Conservation (phyloP, 768 basidiomycete species). For the Mycena galopus region DNA sequence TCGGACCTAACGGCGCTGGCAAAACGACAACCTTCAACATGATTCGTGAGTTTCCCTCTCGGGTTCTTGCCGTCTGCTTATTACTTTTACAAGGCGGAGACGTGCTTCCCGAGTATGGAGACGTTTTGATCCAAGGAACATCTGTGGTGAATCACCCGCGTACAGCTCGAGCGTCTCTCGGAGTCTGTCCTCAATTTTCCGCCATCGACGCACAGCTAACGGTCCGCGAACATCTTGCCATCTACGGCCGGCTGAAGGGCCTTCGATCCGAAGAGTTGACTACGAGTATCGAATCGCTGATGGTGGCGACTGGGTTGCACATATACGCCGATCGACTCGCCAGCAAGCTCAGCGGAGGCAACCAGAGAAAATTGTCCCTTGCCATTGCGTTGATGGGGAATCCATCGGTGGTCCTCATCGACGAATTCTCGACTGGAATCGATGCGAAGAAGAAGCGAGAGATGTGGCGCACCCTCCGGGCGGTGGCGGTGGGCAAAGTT, state of each 20-base stretch:
- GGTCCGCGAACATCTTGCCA: conserved; percentile 79
- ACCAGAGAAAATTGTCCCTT: conserved; percentile 81
- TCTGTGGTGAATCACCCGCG: conserved; percentile 77
- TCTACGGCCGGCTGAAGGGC: conserved; percentile 84
- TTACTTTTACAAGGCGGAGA: conserved; percentile 68
- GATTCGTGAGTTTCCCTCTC: conserved; percentile 77
- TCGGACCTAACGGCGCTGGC: conserved; percentile 88
- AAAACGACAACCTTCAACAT: conserved; percentile 88
- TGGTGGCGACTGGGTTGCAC: conserved; percentile 69
- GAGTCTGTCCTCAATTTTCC: conserved; percentile 89
- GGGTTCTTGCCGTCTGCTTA: background rate
- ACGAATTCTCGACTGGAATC: conserved; percentile 87
- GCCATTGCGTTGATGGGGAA: conserved; percentile 86
- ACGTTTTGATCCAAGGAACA: conserved; percentile 74
- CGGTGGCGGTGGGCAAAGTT: conserved; percentile 73
- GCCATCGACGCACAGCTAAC: conserved; percentile 85
- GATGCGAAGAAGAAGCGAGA: conserved; percentile 88
- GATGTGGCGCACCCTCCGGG: conserved; percentile 82
- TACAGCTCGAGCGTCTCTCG: conserved; percentile 74
- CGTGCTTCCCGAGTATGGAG: conserved; percentile 74
- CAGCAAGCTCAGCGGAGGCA: conserved; percentile 82
- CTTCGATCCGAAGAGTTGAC: conserved; percentile 63
- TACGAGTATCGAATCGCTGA: conserved; percentile 66
- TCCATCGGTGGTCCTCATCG: conserved; percentile 82
- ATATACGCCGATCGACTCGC: conserved; percentile 79